Evolutionary conservation across 495 filamentous ascomycete genomes (phyloP).

Genomic region (Lophiotrema nucula): DNA sequence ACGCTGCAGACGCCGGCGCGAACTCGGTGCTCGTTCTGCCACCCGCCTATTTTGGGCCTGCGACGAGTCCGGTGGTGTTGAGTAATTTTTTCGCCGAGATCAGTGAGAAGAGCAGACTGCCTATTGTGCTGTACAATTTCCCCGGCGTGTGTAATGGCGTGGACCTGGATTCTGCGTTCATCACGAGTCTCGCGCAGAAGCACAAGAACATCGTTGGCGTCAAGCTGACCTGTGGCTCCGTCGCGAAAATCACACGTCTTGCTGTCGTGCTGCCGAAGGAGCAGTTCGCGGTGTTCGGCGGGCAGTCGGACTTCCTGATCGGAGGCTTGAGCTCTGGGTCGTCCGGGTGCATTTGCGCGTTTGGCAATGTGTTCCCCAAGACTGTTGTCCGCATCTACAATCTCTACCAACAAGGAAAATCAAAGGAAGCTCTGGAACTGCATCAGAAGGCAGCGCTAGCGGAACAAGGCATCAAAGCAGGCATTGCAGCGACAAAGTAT

Average conservation of each 20-base stretch:
- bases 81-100: conserved; percentile 62
- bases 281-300: conserved; percentile 63
- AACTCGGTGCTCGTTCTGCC: conserved; percentile 59
- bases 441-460: conserved; percentile 53
- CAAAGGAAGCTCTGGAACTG: conserved; percentile 54
- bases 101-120: conserved; percentile 50
- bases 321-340: conserved; percentile 59
- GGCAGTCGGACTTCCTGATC: conserved; percentile 68
- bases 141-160: conserved; percentile 69
- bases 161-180: conserved; percentile 63
- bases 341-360: conserved; percentile 63
- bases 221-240: conserved; percentile 68
- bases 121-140: conserved; percentile 69
- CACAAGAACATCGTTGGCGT: conserved; percentile 57
- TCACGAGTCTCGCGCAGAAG: conserved; percentile 50
- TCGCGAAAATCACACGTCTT: conserved; percentile 63
- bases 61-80: conserved; percentile 56
- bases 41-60: conserved; percentile 19
- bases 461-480: conserved; percentile 59
- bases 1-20: conserved; percentile 58
- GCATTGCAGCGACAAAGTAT: conserved; percentile 65
- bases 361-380: conserved; percentile 65
- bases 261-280: conserved; percentile 53
- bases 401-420: conserved; percentile 51
- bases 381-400: conserved; percentile 54